Conservation (phyloP, 345 rosid genomes). For the Geranium rotundifolium region DNA sequence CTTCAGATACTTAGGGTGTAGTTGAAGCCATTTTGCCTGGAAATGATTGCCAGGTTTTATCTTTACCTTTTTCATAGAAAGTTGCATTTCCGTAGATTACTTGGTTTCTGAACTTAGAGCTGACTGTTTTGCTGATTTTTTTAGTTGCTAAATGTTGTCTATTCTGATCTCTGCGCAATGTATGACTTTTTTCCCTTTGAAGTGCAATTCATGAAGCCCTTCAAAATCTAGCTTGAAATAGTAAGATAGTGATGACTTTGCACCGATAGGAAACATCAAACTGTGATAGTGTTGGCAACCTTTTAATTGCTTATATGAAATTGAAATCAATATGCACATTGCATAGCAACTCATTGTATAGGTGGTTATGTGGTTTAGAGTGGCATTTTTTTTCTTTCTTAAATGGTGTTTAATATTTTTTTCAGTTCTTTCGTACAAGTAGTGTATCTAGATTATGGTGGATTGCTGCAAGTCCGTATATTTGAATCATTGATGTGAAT, state of each 20-base stretch:
- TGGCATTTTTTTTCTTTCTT: neutral
- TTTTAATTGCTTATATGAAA: neutral
- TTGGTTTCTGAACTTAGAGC: neutral
- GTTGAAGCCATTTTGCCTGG: neutral
- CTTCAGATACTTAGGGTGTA: constrained; percentile 83
- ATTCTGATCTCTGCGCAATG: neutral
- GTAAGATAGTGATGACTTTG: neutral
- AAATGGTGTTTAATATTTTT: neutral
- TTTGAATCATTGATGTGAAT: neutral
- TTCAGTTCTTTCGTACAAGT: neutral
- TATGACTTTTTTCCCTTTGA: neutral
- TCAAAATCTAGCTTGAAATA: neutral
- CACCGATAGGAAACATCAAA: neutral
- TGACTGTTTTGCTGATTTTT: neutral
- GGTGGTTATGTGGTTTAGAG: neutral
- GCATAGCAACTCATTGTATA: neutral
- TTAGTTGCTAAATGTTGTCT: neutral
- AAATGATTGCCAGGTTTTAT: neutral
- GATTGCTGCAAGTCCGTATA: neutral
- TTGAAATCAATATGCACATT: neutral
- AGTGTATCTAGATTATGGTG: neutral
- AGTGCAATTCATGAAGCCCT: neutral
- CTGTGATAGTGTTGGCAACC: neutral
- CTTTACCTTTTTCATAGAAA: neutral
- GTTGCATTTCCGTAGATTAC: neutral